Evolutionary conservation across 2,329 filamentous ascomycete species (phyloP), one percentile per base, ranked within the genome.

Genomic region (Trichoderma afroharzianum): DNA sequence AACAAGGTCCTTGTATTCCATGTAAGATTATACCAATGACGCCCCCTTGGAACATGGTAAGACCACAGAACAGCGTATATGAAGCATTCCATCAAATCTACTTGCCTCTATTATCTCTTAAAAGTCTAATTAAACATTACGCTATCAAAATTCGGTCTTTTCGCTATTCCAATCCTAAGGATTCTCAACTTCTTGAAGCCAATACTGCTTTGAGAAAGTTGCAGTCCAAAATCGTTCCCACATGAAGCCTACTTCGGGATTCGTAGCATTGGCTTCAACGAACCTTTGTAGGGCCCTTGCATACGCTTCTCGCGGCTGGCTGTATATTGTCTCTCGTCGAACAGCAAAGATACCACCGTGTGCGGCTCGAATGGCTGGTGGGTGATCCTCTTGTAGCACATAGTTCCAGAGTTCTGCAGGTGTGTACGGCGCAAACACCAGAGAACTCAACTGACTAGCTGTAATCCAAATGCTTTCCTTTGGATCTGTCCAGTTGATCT

Each of bases 381-480:
- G 70, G 26, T 72, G 70, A 30, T 57, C 6, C 50, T 69, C 63
- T 12, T 32, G 14, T 12, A 70, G 14, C 4, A 72, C 64, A 58
- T 28, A 61, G 7, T 61, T 11, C 70, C 70, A 72, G 7, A 69
- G 36, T 9, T 72, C 39, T 12, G 47, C 64, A 15, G 66, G 64
- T 5, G 70, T 72, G 26, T 69, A 72, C 1, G 64, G 47, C 4
- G 70, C 57, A 24, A 61, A 58, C 7, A 43, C 57, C 1, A 72
- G 24, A 8, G 70, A 57, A 4, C 15, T 58, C 6, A 69, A 9
- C 21, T 72, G 24, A 15, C 66, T 63, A 3, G 57, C 11, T 14
- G 58, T 69, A 8, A 72, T 69, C 70, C 64, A 72, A 6, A 72
- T 59, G n/a, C 64, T 70, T 63, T 72, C 70, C 11, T 72, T 70